Evolutionary conservation across 1,284 basidiomycete species (phyloP).

Genomic region (Pseudozyma pruni): DNA sequence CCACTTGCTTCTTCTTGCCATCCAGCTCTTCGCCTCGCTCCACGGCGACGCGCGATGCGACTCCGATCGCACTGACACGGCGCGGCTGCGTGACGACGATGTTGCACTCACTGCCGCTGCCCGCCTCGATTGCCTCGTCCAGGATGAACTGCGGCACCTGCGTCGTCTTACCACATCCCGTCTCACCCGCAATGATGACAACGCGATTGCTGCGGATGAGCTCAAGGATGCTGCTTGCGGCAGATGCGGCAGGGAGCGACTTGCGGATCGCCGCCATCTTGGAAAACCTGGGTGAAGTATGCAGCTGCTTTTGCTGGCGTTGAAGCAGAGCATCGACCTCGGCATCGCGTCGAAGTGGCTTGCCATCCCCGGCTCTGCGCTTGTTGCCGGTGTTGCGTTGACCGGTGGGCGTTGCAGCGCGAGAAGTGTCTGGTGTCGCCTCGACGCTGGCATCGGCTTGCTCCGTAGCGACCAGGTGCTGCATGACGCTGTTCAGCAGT

Average conservation of each 20-base stretch:
- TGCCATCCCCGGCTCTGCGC: conserved; percentile 9
- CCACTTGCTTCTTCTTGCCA: conserved; percentile 38
- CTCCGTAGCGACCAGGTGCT: conserved; percentile 42
- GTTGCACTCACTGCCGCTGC: conserved; percentile 76
- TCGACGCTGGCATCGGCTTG: conserved; percentile 16
- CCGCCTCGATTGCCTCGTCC: conserved; percentile 78
- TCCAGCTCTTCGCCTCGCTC: conserved; percentile 82
- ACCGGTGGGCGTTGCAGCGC: conserved; percentile 26
- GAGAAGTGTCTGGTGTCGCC: conserved; percentile 24
- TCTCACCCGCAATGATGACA: conserved; percentile 63
- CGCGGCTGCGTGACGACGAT: conserved; percentile 92
- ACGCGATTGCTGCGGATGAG: conserved; percentile 44
- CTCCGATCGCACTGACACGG: conserved; percentile 87
- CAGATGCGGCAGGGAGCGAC: conserved; percentile 78
- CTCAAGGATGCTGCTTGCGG: conserved; percentile 76
- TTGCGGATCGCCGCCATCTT: conserved; percentile 76
- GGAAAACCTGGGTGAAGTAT: conserved; percentile 77
- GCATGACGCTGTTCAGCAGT: conserved; percentile 63
- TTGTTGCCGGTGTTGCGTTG: conserved; percentile 6
- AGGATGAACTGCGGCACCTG: conserved; percentile 82
- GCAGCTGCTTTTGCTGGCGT: conserved; percentile 75
- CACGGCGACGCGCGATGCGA: conserved; percentile 85
- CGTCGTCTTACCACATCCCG: conserved; percentile 85
- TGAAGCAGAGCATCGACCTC: conserved; percentile 75
- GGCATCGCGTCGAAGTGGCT: conserved; percentile 67